These are phyloP conservation scores for Mycena epipterygia DNA, from an alignment of 768 basidiomycete species.

Conservation along the genomic window DNA sequence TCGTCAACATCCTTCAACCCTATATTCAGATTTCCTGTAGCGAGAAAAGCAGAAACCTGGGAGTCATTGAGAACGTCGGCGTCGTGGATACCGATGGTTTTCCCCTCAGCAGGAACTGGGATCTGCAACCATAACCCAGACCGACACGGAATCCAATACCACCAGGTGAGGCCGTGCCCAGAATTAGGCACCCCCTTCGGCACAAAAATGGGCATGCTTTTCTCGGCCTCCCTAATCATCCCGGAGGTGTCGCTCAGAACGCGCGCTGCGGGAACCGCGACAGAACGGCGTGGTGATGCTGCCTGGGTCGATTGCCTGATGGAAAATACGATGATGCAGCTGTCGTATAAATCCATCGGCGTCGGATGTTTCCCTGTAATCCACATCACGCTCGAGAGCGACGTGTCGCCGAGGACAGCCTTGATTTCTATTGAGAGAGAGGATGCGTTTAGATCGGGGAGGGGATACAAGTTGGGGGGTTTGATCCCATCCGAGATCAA, in stretches of 20 bases:
- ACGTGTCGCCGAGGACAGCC: slow-evolving; percentile 43
- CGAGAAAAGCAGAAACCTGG: neutral
- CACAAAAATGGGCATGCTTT: neutral
- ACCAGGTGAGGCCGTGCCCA: slow-evolving; percentile 38
- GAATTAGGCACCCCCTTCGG: slow-evolving; percentile 40
- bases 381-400: slow-evolving; percentile 42
- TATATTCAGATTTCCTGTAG: neutral
- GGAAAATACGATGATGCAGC: slow-evolving; percentile 41
- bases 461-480: slow-evolving; percentile 10
- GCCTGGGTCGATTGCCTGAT: neutral
- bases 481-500: slow-evolving; percentile 1
- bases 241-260: neutral
- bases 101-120: neutral
- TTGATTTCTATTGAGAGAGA: slow-evolving; percentile 26
- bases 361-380: slow-evolving; percentile 35
- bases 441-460: neutral
- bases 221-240: slow-evolving; percentile 17
- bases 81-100: neutral
- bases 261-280: slow-evolving; percentile 38
- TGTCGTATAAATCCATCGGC: slow-evolving; percentile 44
- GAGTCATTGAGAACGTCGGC: slow-evolving; percentile 1
- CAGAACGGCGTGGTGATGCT: neutral
- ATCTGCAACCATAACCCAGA: slow-evolving; percentile 40
- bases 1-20: slow-evolving; percentile 7
- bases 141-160: slow-evolving; percentile 44